phyloP scores from a whole-genome alignment of 2,329 filamentous ascomycete genomes.

The Ceratocystis variospora region DNA sequence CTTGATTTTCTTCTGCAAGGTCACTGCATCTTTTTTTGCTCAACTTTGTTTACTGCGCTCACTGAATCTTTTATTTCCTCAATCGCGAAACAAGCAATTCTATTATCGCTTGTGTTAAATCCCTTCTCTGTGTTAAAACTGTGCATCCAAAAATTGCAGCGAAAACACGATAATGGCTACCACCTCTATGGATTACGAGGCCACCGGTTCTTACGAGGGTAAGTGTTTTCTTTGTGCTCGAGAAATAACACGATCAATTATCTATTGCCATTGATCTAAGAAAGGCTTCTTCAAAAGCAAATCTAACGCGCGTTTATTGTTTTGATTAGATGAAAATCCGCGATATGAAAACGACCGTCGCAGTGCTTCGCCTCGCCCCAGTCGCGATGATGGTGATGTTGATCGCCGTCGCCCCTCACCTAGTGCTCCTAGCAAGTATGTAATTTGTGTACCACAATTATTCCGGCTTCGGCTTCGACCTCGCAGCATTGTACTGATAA shows the following conservation, averaged over 20 bases:
- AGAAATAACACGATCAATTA: not conserved
- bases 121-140: constrained; percentile 23
- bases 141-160: constrained; percentile 15
- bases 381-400: constrained; percentile 47
- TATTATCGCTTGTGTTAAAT: constrained; percentile 21
- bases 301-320: not conserved
- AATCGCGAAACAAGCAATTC: not conserved
- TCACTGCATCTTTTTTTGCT: not conserved
- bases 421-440: constrained; percentile 42
- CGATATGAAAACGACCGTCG: constrained; percentile 54
- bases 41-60: not conserved
- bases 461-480: not conserved
- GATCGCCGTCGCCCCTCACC: constrained; percentile 43
- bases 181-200: constrained; percentile 57
- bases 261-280: not conserved
- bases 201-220: constrained; percentile 55
- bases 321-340: constrained; percentile 43
- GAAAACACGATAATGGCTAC: constrained; percentile 38
- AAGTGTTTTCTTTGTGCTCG: constrained; percentile 11
- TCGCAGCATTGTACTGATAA: constrained; percentile 10
- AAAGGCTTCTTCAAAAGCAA: not conserved
- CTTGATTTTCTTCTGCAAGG: not conserved
- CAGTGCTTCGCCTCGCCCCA: constrained; percentile 49
- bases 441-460: constrained; percentile 27
- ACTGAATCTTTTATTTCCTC: not conserved